A percentile compares a stretch with the other conserved stretches of the same genome.
Conservation (phyloP, 2,329 filamentous ascomycete species). For the Cladosporium colombiae region DNA sequence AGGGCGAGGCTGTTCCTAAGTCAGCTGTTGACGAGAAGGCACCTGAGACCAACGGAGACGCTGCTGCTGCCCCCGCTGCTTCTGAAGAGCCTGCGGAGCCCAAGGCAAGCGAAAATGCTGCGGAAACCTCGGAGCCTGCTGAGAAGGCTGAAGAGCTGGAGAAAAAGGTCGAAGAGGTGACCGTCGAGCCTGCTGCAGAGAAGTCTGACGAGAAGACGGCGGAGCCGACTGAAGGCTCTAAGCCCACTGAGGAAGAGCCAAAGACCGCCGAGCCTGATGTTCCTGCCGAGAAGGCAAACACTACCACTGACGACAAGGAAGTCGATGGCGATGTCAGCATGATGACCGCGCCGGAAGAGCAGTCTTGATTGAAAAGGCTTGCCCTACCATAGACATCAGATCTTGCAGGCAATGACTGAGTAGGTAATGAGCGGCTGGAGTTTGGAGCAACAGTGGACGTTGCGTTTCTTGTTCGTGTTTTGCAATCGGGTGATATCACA, state of each 20-base stretch:
- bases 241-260: constrained; percentile 12
- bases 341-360: constrained; percentile 23
- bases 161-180: constrained; percentile 27
- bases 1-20: constrained; percentile 25
- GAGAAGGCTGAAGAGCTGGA: constrained; percentile 26
- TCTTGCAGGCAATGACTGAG: neutral
- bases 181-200: constrained; percentile 26
- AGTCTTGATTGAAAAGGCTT: neutral
- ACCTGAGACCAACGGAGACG: constrained; percentile 32
- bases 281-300: constrained; percentile 14
- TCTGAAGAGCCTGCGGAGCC: constrained; percentile 39
- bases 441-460: constrained; percentile 11
- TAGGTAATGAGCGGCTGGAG: constrained; percentile 8
- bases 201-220: constrained; percentile 27
- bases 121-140: constrained; percentile 34
- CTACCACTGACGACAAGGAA: constrained; percentile 15
- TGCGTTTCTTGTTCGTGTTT: constrained; percentile 11
- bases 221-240: constrained; percentile 24
- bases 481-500: neutral
- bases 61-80: constrained; percentile 11
- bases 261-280: constrained; percentile 9
- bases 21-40: constrained; percentile 35
- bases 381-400: neutral
- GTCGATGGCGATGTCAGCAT: constrained; percentile 26
- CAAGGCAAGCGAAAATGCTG: constrained; percentile 35